Evolutionary conservation across 1,139 yeast species (phyloP), one percentile per base, ranked within the genome.

Genomic region (Hansenula lynferdii): DNA sequence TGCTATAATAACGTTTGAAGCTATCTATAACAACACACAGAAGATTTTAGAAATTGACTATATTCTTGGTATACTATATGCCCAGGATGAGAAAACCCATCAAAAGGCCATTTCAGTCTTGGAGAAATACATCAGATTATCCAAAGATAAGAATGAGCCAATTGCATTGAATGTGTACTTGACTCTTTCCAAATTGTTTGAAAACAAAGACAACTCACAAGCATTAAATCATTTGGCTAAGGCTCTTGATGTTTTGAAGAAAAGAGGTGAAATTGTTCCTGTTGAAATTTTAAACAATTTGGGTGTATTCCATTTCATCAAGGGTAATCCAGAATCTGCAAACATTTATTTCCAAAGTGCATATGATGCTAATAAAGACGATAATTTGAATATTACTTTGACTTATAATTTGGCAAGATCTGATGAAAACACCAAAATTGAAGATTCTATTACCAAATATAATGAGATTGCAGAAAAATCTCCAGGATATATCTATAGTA

Each of bases 1-100:
- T 56, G 94, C 97, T 11, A 77, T 83, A 44, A 71, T 90, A 48
- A 81, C 96, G 0, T 84, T 85, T 55, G 97, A 92, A 57, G 77
- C 77, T 33, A 69, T 87, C 37, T 72, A 81, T 41, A 78, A 83
- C 48, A 69, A 74, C 20, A 72, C 81, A 52, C 81, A 87, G 17
- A 82, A 80, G 52, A 73, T 85, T 41, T 67, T 83, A 37, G 97
- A 90, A 59, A 85, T 85, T 2, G 73, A 77, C 47, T 84, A 85
- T 53, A 74, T 86, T 25, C 64, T 87, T 26, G 97, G 97, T 24
- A 61, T 84, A 48, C 63, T 89, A 25, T 85, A 85, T 54, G 70
- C 90, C 0, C 47, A 51, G 15, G 45, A 47, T 14, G 36, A 42
- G 4, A 50, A 45, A 18, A 53, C 45, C 14, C 46, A 50, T 34